A percentile compares a stretch with the other conserved stretches of the same genome.
These are phyloP conservation scores for Xylaria nigripes DNA, from an alignment of 495 filamentous ascomycete genomes.

Conservation along the genomic window DNA sequence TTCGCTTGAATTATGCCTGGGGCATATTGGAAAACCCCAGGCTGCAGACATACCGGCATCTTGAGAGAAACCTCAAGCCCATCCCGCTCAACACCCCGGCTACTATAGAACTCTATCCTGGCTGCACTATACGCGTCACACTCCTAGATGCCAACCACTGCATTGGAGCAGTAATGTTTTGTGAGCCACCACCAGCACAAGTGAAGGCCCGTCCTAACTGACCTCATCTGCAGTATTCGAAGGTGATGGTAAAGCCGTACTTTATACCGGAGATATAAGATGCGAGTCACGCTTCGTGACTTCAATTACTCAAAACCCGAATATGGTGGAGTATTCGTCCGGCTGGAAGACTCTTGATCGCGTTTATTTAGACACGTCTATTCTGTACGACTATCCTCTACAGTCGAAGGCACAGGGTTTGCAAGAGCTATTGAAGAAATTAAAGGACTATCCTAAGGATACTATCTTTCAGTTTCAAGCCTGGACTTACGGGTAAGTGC, in stretches of 20 bases:
- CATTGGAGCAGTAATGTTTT: constrained; percentile 84
- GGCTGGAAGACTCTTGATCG: constrained; percentile 60
- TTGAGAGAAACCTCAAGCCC: constrained; percentile 67
- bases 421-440: constrained; percentile 60
- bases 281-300: constrained; percentile 54
- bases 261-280: constrained; percentile 92
- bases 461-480: constrained; percentile 79
- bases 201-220: not conserved
- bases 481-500: constrained; percentile 80
- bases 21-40: constrained; percentile 65
- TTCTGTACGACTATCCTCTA: constrained; percentile 42
- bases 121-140: constrained; percentile 64
- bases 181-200: constrained; percentile 20
- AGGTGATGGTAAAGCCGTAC: constrained; percentile 59
- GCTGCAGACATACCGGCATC: constrained; percentile 62
- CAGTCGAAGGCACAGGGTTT: constrained; percentile 64
- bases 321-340: constrained; percentile 65
- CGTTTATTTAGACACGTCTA: constrained; percentile 85
- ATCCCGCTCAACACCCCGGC: constrained; percentile 80
- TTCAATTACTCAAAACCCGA: constrained; percentile 56
- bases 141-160: constrained; percentile 92
- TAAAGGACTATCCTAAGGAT: constrained; percentile 59
- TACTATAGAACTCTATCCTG: constrained; percentile 62
- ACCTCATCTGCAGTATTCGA: constrained; percentile 56
- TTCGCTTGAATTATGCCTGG: constrained; percentile 68